Base-by-base conservation (phyloP, 2,329 filamentous ascomycete genomes). In the Claviceps sp. region DNA sequence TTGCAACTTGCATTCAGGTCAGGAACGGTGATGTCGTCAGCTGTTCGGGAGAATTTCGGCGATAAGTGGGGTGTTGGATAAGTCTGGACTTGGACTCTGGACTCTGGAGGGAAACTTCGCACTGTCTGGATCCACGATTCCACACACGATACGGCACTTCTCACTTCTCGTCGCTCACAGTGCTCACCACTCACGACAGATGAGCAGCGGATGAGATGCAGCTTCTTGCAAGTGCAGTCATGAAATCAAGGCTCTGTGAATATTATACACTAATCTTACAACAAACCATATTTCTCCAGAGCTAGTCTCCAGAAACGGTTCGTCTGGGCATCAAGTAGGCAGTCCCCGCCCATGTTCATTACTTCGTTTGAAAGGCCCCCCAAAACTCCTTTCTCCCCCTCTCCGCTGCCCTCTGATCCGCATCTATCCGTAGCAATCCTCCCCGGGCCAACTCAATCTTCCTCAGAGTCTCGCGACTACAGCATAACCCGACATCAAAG, bases 401-500 rank as follows among this genome's bases (percentile, higher is more conserved):
- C 41, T 46, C 30, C 30, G 45, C 45, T 47, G 45, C 45, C 47
- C 53, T 24, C 45, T 30, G 30, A 45, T 46, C 26, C 30, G 26
- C 39, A 59, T 57, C 34, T 11, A 1, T 26, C 11, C 10, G 26
- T 6, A 71, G 16, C 54, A 75, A 55, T 0, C 65, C 68, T 2
- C 62, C 63, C 44, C 77, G 70, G 2, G 75, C 77, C 46, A 57
- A 64, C 42, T 71, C 68, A 39, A 84, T 70, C 52, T 73, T 75
- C 34, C 66, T 61, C 11, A 73, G 73, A 0, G 78, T 74, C 11
- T 81, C 76, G 26, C 75, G 69, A 57, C 85, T 89, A 41, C 91
- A 79, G 61, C 89, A 95, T 49, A 96, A 70, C 1, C 78, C 78
- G 0, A 85, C 76, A 64, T 97, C 89, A 48, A 95, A 75, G 19